Evolutionary conservation across 495 filamentous ascomycete species (phyloP).

Genomic region (Penicilliopsis zonata): DNA sequence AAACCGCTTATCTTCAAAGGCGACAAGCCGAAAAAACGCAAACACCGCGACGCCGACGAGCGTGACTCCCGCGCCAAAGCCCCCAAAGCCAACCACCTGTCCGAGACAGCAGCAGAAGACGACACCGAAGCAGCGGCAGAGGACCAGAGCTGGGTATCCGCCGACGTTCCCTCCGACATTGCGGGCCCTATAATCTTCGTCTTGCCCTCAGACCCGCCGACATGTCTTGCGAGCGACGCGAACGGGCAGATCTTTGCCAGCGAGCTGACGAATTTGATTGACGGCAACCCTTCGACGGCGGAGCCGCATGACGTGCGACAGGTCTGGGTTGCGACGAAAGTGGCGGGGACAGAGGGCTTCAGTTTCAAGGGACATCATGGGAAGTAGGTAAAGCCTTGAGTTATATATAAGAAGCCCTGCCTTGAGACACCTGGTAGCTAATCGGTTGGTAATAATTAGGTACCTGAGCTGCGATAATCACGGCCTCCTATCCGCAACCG

Average conservation of each 20-base stretch:
- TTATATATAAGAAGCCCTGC: too few relatives aligned
- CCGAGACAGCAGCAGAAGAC: slow-evolving; percentile 18
- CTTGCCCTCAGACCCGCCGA: slow-evolving; percentile 54
- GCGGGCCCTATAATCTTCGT: slow-evolving; percentile 76
- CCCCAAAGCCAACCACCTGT: slow-evolving; percentile 23
- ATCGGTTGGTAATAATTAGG: slow-evolving; percentile 14
- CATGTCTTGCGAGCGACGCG: slow-evolving; percentile 70
- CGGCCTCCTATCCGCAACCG: slow-evolving; percentile 62
- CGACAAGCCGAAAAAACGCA: slow-evolving; percentile 90
- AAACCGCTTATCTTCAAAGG: slow-evolving; percentile 91
- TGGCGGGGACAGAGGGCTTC: slow-evolving; percentile 68
- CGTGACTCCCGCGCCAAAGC: slow-evolving; percentile 23
- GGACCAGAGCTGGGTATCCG: slow-evolving; percentile 84
- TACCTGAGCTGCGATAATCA: slow-evolving; percentile 76
- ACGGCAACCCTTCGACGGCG: slow-evolving; percentile 62
- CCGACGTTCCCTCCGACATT: slow-evolving; percentile 63
- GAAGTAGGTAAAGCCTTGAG: too few relatives aligned
- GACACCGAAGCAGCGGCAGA: slow-evolving; percentile 33
- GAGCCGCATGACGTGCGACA: slow-evolving; percentile 92
- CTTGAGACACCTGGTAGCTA: too few relatives aligned
- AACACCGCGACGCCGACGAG: slow-evolving; percentile 32
- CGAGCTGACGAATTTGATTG: slow-evolving; percentile 69
- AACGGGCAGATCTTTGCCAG: slow-evolving; percentile 75
- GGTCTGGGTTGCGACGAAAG: slow-evolving; percentile 83
- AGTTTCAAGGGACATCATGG: slow-evolving; percentile 86